Conservation (phyloP, 306 rosid species). For the Vachellia pachyceras region DNA sequence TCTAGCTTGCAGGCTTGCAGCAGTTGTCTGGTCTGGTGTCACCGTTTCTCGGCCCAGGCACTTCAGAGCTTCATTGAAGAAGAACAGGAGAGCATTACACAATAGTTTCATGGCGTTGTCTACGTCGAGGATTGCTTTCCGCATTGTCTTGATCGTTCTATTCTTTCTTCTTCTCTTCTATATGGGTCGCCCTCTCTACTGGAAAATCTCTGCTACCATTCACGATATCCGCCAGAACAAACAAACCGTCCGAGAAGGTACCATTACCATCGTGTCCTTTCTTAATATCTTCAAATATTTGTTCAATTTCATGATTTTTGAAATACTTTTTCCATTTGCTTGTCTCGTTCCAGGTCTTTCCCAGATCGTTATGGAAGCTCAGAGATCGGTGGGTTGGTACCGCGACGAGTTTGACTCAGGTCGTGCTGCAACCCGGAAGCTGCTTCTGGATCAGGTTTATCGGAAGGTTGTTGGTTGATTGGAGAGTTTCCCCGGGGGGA, state of each 20-base stretch:
- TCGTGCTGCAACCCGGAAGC: conserved; percentile 29
- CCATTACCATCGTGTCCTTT: background rate
- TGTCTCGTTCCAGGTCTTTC: conserved; percentile 54
- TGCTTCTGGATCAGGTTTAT: conserved; percentile 30
- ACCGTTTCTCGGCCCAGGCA: background rate
- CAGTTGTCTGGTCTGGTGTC: background rate
- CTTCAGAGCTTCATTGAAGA: background rate
- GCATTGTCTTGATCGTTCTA: conserved; percentile 42
- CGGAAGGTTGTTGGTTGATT: conserved; percentile 1
- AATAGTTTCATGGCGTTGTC: conserved; percentile 54
- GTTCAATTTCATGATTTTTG: background rate
- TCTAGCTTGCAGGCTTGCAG: too few species aligned
- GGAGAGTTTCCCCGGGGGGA: background rate
- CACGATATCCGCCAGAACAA: conserved; percentile 72
- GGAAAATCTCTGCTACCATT: conserved; percentile 70
- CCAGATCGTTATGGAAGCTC: conserved; percentile 71
- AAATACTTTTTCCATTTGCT: background rate
- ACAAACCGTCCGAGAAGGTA: conserved; percentile 75
- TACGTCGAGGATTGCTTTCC: conserved; percentile 56
- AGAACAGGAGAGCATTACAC: too few species aligned
- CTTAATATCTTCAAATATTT: background rate
- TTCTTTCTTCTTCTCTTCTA: conserved; percentile 57
- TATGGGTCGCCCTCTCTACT: conserved; percentile 77
- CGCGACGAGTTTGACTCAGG: conserved; percentile 38
- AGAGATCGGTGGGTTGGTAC: conserved; percentile 70